A percentile compares a stretch with the other conserved stretches of the same genome.
These are phyloP conservation scores for Lentinula raphanica DNA, from an alignment of 768 basidiomycete species.

Conservation along the genomic window DNA sequence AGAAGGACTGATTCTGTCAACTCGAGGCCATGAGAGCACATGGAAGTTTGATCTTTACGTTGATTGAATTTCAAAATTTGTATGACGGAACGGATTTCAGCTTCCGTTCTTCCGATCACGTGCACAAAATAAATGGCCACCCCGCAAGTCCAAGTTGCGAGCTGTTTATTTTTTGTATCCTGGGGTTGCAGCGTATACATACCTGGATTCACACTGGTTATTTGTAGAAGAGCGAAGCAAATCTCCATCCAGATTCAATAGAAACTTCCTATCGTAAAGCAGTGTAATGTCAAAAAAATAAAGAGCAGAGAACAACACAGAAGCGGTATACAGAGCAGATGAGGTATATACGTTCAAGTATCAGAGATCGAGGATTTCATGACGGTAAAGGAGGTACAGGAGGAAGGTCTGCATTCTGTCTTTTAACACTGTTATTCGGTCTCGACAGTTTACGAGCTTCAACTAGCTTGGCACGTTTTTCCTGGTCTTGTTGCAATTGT, in stretches of 20 bases:
- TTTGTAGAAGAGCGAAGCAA: neutral
- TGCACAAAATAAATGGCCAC: no score
- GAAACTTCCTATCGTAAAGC: no score
- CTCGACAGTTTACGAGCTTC: constrained; percentile 58
- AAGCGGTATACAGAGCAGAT: neutral
- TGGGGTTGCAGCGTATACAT: no score
- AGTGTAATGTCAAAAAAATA: neutral
- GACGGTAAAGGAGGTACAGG: constrained; percentile 24
- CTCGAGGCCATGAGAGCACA: neutral
- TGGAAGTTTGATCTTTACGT: neutral
- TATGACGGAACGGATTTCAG: no score
- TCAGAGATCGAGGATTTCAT: neutral
- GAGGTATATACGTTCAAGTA: constrained; percentile 1
- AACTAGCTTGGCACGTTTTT: constrained; percentile 59
- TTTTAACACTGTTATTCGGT: constrained; percentile 17
- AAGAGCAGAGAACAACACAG: neutral
- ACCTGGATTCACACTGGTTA: no score
- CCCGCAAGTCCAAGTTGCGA: no score
- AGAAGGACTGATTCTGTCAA: neutral
- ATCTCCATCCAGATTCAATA: no score
- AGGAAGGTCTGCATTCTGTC: constrained; percentile 34
- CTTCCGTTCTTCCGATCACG: no score
- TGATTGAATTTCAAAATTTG: no score
- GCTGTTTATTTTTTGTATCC: no score
- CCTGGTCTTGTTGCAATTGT: constrained; percentile 79